Percentiles rank a stretch among this genome's conserved stretches.
Evolutionary conservation across 73 alveolate genomes (phyloP).

Genomic region (Tetrahymena elliotti): DNA sequence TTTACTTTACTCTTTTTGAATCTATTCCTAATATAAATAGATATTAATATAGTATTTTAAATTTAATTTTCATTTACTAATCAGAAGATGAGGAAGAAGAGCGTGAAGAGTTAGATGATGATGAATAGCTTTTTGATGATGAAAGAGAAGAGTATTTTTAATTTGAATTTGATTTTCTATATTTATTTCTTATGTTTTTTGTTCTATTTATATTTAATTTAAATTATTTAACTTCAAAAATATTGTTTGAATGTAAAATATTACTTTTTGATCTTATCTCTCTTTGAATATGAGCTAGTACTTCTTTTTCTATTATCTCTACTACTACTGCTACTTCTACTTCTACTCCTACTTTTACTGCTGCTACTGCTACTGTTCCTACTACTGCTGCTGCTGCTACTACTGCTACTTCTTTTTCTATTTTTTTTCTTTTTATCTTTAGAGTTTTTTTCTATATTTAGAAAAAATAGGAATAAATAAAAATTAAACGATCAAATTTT

Average conservation of each 20-base stretch:
- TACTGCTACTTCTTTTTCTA: background rate
- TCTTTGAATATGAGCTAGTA: background rate
- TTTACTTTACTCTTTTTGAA: too few species aligned
- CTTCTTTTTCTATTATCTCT: background rate
- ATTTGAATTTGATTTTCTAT: too few species aligned
- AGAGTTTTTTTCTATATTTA: background rate
- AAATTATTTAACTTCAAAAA: too few species aligned
- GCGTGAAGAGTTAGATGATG: background rate
- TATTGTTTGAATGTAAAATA: background rate
- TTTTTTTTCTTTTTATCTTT: background rate
- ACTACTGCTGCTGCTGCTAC: background rate
- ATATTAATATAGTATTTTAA: too few species aligned
- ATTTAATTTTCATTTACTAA: too few species aligned
- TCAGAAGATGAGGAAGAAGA: background rate
- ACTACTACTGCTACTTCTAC: background rate
- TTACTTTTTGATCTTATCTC: background rate
- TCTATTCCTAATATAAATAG: too few species aligned
- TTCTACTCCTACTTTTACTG: background rate
- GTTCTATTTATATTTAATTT: too few species aligned
- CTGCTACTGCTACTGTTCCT: background rate
- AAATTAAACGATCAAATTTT: too few species aligned
- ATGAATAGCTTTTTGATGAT: background rate
- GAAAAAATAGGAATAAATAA: too few species aligned
- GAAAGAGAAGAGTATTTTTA: background rate
- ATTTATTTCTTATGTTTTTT: too few species aligned